These are phyloP conservation scores for Comarum palustre DNA, from an alignment of 306 rosid genomes.

Conservation along the genomic window DNA sequence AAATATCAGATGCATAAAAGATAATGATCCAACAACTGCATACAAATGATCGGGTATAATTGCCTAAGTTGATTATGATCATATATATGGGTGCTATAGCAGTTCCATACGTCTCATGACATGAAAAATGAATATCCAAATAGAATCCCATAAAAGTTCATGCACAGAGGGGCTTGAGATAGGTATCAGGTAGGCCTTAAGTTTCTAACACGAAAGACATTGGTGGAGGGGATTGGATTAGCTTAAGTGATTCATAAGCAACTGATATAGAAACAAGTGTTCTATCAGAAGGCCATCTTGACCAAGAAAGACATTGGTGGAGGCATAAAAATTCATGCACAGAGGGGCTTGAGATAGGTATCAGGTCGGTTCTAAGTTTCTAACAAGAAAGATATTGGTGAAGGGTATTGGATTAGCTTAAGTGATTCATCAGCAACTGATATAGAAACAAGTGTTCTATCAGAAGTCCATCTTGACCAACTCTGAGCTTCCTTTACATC, in stretches of 20 bases:
- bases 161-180: not conserved
- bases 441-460: not conserved
- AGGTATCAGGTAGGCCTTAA: not conserved
- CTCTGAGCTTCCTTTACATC: not conserved
- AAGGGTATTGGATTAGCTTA: not conserved
- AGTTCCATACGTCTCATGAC: not conserved
- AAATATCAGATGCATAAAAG: slow-evolving; percentile 19
- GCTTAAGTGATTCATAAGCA: not conserved
- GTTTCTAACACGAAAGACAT: not conserved
- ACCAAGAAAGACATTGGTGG: no score
- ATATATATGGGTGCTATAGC: not conserved
- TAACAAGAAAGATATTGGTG: not conserved
- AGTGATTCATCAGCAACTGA: not conserved
- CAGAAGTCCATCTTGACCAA: not conserved
- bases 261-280: not conserved
- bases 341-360: not conserved
- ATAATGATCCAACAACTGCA: not conserved
- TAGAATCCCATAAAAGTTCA: not conserved
- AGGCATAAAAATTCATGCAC: not conserved
- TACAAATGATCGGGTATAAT: not conserved
- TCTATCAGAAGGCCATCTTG: not conserved
- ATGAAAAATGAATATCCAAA: not conserved
- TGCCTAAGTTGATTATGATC: not conserved
- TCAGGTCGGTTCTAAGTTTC: not conserved
- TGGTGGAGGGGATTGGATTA: not conserved